Evolutionary conservation across 2,329 filamentous ascomycete species (phyloP).

Genomic region (Fusarium fracticaudum): DNA sequence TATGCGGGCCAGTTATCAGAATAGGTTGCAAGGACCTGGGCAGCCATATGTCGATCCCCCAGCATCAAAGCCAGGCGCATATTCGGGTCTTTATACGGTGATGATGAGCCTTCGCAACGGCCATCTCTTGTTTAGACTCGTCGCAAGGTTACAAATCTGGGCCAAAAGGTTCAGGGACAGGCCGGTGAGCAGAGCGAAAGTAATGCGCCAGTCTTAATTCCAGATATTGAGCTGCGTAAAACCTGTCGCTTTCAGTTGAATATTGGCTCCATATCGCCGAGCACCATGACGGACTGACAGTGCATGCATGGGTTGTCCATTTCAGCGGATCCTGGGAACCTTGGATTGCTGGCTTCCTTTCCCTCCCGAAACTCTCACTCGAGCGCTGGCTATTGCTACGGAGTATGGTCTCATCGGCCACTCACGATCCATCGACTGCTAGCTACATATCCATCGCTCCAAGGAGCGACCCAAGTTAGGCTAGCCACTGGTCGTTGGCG

Average conservation of each 20-base stretch:
- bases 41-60: conserved; percentile 35
- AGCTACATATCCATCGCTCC: conserved; percentile 39
- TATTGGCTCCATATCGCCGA: conserved; percentile 19
- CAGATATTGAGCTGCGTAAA: neutral
- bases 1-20: conserved; percentile 30
- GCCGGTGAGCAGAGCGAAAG: conserved; percentile 1
- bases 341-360: conserved; percentile 27
- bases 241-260: conserved; percentile 5
- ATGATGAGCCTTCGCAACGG: conserved; percentile 30
- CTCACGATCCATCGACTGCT: conserved; percentile 38
- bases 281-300: conserved; percentile 17
- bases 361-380: conserved; percentile 31
- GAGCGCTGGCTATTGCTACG: conserved; percentile 17
- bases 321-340: conserved; percentile 32
- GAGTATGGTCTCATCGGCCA: conserved; percentile 25
- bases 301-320: conserved; percentile 19
- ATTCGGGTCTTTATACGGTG: conserved; percentile 25
- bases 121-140: conserved; percentile 23
- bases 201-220: conserved; percentile 19
- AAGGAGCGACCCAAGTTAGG: conserved; percentile 37
- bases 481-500: conserved; percentile 40
- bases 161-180: conserved; percentile 17
- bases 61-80: conserved; percentile 32
- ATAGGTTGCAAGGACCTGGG: conserved; percentile 32
- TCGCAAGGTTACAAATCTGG: conserved; percentile 25